Evolutionary conservation across 805 yeast genomes (phyloP).

Genomic region (Cyberlindnera nakhonratchasimensis): DNA sequence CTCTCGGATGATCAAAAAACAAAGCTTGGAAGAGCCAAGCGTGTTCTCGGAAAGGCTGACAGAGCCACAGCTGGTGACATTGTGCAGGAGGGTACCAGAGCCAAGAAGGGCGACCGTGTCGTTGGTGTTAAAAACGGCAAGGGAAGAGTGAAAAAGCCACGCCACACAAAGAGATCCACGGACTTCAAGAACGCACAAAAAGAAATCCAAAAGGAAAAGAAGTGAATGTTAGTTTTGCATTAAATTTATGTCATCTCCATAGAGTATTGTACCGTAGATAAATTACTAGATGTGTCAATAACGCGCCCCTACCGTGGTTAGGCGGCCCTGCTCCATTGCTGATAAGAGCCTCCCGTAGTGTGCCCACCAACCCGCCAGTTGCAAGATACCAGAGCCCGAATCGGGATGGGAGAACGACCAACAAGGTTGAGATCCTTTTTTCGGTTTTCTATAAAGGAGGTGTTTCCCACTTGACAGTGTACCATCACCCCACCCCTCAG

Average conservation of each 20-base stretch:
- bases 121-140: slow-evolving; percentile 59
- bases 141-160: slow-evolving; percentile 44
- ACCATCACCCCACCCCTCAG: not conserved
- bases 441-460: no score
- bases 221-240: no score
- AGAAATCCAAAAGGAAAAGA: slow-evolving; percentile 5
- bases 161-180: slow-evolving; percentile 43
- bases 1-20: slow-evolving; percentile 70
- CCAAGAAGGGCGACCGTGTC: slow-evolving; percentile 60
- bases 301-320: not conserved
- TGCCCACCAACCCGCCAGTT: no score
- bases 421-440: no score
- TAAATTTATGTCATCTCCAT: not conserved
- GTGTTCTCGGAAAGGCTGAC: slow-evolving; percentile 76
- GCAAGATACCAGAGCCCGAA: no score
- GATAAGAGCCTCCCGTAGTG: not conserved
- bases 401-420: no score
- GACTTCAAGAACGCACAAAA: slow-evolving; percentile 35
- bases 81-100: slow-evolving; percentile 68
- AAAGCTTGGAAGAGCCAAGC: slow-evolving; percentile 73
- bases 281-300: not conserved
- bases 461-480: no score
- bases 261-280: not conserved
- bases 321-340: not conserved
- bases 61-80: slow-evolving; percentile 61